A percentile compares a stretch with the other conserved stretches of the same genome.
These are phyloP conservation scores for carrot (Daucus carota) DNA, from an alignment of 129 eudicot genomes.

Conservation along the genomic window DNA sequence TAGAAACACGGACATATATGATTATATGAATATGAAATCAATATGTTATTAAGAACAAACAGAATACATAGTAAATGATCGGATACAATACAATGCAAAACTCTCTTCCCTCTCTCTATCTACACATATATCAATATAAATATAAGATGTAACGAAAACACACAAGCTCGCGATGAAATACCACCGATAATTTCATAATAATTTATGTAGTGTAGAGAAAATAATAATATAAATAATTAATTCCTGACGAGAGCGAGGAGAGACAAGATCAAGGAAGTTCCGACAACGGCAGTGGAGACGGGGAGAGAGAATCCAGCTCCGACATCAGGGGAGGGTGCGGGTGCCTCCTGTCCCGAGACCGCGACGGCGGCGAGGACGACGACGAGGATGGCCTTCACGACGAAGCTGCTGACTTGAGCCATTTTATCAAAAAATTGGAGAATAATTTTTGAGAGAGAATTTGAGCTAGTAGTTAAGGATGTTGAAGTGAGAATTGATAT, in stretches of 20 bases:
- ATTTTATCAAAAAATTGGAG: too few species aligned
- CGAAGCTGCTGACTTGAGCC: conserved; percentile 10
- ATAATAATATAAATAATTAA: not conserved
- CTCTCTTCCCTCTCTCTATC: not conserved
- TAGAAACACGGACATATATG: too few species aligned
- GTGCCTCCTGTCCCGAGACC: conserved; percentile 14
- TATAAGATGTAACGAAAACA: not conserved
- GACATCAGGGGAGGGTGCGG: conserved; percentile 23
- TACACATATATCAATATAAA: not conserved
- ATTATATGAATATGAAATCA: not conserved
- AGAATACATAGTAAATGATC: not conserved
- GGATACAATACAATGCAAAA: not conserved
- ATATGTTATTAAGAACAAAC: not conserved
- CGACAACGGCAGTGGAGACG: conserved; percentile 18
- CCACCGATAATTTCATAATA: not conserved
- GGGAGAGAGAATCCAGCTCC: conserved; percentile 29
- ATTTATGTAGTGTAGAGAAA: too few species aligned
- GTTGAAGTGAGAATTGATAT: not conserved
- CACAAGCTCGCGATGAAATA: not conserved
- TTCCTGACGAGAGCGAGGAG: conserved; percentile 17
- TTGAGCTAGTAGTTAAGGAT: not conserved
- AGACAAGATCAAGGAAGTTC: conserved; percentile 18
- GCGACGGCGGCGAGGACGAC: not conserved
- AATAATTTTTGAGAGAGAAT: too few species aligned
- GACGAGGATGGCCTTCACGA: conserved; percentile 7